Evolutionary conservation across 106 monocot genomes (phyloP).

Genomic region (Vanilla planifolia): DNA sequence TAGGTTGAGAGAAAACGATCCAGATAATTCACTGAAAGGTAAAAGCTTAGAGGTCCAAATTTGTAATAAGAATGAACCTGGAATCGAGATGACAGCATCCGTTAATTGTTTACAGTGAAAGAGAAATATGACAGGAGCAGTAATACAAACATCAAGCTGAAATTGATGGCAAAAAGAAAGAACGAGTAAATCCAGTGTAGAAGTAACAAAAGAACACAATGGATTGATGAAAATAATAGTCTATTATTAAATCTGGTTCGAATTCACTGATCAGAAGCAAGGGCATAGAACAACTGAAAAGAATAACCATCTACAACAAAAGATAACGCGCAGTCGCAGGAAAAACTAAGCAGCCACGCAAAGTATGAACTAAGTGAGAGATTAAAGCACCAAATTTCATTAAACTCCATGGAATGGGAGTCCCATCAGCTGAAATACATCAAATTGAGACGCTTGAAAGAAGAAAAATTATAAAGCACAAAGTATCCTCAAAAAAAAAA

Average conservation of each 20-base stretch:
- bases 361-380: not conserved
- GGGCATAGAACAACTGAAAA: not conserved
- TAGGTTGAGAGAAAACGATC: constrained; percentile 78
- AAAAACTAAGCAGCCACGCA: not conserved
- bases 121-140: not conserved
- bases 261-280: not conserved
- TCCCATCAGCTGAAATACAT: not conserved
- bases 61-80: constrained; percentile 72
- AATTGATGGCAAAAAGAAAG: not conserved
- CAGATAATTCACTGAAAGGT: constrained; percentile 72
- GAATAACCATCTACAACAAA: not conserved
- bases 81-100: not conserved
- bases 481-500: not conserved
- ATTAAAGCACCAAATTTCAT: constrained; percentile 4
- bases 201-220: not conserved
- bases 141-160: not conserved
- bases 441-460: not conserved
- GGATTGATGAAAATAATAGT: no score
- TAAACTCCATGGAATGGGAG: not conserved
- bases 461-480: no score
- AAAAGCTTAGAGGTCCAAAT: constrained; percentile 70
- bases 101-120: no score
- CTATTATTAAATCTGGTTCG: no score
- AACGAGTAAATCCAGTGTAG: not conserved
- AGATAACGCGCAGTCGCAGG: not conserved